These are phyloP conservation scores for Massarina eburnea DNA, from an alignment of 2,329 filamentous ascomycete species.

Conservation along the genomic window DNA sequence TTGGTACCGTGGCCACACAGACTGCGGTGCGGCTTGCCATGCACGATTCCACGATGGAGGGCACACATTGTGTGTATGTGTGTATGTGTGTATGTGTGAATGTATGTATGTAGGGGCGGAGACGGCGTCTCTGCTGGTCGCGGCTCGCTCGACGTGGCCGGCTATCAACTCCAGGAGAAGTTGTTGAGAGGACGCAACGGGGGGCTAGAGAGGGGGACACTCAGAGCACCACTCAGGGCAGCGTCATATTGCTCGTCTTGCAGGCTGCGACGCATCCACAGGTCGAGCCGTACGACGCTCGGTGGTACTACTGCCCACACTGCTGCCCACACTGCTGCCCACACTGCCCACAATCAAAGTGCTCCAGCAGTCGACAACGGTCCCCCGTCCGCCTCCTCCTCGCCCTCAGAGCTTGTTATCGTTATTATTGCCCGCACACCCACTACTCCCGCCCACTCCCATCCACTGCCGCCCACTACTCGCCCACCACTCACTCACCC, in stretches of 20 bases:
- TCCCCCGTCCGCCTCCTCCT: constrained; percentile 5
- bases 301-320: constrained; percentile 3
- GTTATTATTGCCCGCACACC: not conserved
- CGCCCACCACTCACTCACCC: not conserved
- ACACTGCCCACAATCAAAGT: constrained; percentile 9
- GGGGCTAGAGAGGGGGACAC: constrained; percentile 10
- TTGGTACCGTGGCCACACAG: constrained; percentile 10
- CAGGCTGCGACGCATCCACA: not conserved
- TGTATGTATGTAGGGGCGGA: too few relatives aligned
- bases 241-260: constrained; percentile 1
- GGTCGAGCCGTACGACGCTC: constrained; percentile 11
- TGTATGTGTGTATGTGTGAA: too few relatives aligned
- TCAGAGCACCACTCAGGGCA: not conserved
- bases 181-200: constrained; percentile 1
- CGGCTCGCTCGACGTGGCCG: too few relatives aligned
- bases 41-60: not conserved
- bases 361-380: constrained; percentile 6
- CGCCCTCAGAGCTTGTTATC: constrained; percentile 9
- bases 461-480: not conserved
- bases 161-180: too few relatives aligned
- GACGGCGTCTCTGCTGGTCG: too few relatives aligned
- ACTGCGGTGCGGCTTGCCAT: constrained; percentile 9
- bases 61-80: too few relatives aligned
- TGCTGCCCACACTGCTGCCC: not conserved
- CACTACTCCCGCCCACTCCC: not conserved